Evolutionary conservation across 345 rosid genomes (phyloP), one percentile per base, ranked within the genome.

Genomic region (rapeseed (Brassica napus)): DNA sequence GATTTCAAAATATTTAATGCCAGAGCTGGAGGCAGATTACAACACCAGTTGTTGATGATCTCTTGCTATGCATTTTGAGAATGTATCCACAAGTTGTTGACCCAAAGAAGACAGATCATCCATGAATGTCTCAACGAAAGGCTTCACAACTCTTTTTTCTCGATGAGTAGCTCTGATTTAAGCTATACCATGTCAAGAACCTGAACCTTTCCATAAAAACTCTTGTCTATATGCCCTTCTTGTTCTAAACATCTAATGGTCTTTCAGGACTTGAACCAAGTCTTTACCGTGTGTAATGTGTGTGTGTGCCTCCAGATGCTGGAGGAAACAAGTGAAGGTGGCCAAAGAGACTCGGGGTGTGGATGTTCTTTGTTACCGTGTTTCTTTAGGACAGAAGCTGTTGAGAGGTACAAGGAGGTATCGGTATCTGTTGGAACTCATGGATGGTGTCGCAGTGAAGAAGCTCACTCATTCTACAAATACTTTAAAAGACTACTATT

Each of bases 161-260:
- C 88, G 90, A 55, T 86, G 76, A 16, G 90, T 89, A 34, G 98
- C 98, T 82, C 96, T n/a, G n/a, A n/a, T n/a, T 86, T 76, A 93
- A 84, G 88, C 97, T 88, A 65, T 90, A 95, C 98, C 99, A 95
- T 11, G 97, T 93, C 80, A 96, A 84, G 84, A 96, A 93, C 78
- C 89, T 93, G 31, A 28, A 28, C 31, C 31, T 89, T 96, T 91
- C 81, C 98, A 2, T 28, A 79, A 60, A 96, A 96, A 79, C 87
- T 91, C 88, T 84, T 96, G 78, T 92, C 97, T 1, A 96, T 88
- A 79, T 96, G 95, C 30, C 99, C 98, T 75, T 88, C 83, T 54
- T 94, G 76, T 78, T 96, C n/a, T n/a, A n/a, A n/a, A n/a, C n/a
- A 82, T 80, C 97, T 85, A 63, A 96, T 86, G 66, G 84, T 84